Conservation (phyloP, 768 basidiomycete genomes). For the Tephrocybe sp. region DNA sequence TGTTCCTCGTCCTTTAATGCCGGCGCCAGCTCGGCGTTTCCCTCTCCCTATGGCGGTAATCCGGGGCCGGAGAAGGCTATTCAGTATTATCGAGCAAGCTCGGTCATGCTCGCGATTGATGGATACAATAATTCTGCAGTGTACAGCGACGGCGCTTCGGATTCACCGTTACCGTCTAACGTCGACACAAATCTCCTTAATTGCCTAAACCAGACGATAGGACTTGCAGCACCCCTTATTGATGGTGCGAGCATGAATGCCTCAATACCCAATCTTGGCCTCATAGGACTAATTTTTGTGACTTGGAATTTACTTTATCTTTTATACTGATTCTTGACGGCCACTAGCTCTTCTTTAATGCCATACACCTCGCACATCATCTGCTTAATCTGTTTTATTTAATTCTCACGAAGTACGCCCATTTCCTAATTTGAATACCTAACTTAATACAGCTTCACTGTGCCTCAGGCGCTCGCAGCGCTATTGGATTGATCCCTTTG, state of each 20-base stretch:
- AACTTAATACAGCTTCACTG: too few relatives aligned
- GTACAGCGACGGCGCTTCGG: conserved; percentile 31
- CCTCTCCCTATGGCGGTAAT: conserved; percentile 8
- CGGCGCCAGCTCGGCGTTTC: background rate
- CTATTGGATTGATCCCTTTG: too few relatives aligned
- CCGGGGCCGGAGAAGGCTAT: conserved; percentile 31
- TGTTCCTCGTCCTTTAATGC: conserved; percentile 23
- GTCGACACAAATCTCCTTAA: conserved; percentile 43
- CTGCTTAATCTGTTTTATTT: too few relatives aligned
- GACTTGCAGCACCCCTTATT: conserved; percentile 1
- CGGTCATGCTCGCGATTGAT: conserved; percentile 56
- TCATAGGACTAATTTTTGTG: background rate
- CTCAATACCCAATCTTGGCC: background rate
- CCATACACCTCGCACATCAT: too few relatives aligned
- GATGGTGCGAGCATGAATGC: conserved; percentile 1
- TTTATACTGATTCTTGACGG: too few relatives aligned
- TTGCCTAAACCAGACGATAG: conserved; percentile 42
- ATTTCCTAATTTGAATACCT: too few relatives aligned
- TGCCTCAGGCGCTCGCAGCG: too few relatives aligned
- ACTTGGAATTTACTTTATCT: background rate
- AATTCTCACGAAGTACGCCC: too few relatives aligned
- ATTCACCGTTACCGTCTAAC: conserved; percentile 43
- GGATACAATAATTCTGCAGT: conserved; percentile 65
- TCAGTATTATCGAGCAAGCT: conserved; percentile 69
- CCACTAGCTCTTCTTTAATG: too few relatives aligned